Evolutionary conservation across 2,329 filamentous ascomycete genomes (phyloP).

Genomic region (Hypoxylon sp.): DNA sequence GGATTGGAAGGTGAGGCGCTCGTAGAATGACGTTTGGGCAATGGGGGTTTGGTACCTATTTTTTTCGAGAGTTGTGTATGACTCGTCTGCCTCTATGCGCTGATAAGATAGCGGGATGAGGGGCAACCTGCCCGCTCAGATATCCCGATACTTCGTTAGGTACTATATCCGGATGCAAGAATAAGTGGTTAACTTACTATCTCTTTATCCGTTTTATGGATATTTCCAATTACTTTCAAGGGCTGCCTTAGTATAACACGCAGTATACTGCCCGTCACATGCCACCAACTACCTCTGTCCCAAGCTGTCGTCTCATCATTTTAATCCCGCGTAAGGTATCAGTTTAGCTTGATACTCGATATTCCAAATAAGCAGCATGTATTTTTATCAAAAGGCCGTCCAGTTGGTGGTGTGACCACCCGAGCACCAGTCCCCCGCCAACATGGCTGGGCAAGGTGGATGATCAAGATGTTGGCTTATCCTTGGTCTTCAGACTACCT

Average conservation of each 20-base stretch:
- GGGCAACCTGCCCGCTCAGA: slow-evolving; percentile 23
- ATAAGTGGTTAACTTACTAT: background rate
- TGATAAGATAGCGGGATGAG: slow-evolving; percentile 40
- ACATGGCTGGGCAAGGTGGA: background rate
- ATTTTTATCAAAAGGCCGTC: background rate
- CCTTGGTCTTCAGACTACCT: background rate
- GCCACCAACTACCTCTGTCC: background rate
- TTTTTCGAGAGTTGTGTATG: slow-evolving; percentile 39
- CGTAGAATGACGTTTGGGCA: slow-evolving; percentile 31
- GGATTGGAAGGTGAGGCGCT: background rate
- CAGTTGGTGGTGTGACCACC: background rate
- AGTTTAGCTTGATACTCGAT: background rate
- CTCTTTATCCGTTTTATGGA: background rate
- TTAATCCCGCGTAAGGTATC: no score
- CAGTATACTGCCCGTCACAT: background rate
- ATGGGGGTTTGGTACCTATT: slow-evolving; percentile 35
- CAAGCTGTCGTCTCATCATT: background rate
- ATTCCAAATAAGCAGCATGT: background rate
- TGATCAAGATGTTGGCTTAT: slow-evolving; percentile 1
- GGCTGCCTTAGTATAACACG: no score
- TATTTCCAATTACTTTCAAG: background rate
- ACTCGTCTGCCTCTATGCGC: slow-evolving; percentile 27
- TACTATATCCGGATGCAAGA: background rate
- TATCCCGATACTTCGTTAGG: background rate
- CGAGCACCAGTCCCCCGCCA: background rate